A percentile compares a stretch with the other conserved stretches of the same genome.
Evolutionary conservation across 352 stramenopile genomes (phyloP).

Genomic region (Halophytophthora batemanensis): DNA sequence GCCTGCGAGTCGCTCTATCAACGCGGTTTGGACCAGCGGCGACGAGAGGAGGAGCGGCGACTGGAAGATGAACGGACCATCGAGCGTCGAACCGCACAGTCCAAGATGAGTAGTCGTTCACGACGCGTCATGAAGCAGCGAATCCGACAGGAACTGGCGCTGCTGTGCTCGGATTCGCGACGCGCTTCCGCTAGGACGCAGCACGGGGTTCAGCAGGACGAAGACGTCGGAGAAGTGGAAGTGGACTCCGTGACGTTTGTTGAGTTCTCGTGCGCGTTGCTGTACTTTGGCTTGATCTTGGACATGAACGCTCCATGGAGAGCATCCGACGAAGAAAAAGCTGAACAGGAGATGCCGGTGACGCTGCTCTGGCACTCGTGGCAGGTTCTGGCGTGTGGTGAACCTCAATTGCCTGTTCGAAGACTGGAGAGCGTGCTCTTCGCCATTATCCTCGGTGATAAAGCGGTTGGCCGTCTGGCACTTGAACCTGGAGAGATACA

Average conservation of each 20-base stretch:
- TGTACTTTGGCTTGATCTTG: slow-evolving; percentile 57
- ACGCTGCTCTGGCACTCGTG: slow-evolving; percentile 59
- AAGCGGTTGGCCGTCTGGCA: not conserved
- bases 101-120: too few relatives aligned
- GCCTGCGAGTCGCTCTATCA: slow-evolving; percentile 57
- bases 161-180: slow-evolving; percentile 29
- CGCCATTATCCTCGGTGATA: slow-evolving; percentile 19
- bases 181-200: slow-evolving; percentile 1
- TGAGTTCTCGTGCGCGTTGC: slow-evolving; percentile 53
- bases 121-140: slow-evolving; percentile 35
- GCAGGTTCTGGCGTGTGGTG: slow-evolving; percentile 21
- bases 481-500: slow-evolving; percentile 11
- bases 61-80: slow-evolving; percentile 36
- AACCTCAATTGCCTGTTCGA: slow-evolving; percentile 9
- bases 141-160: slow-evolving; percentile 30
- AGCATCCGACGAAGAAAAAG: slow-evolving; percentile 1
- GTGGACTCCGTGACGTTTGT: slow-evolving; percentile 28
- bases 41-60: slow-evolving; percentile 22
- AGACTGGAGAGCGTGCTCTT: slow-evolving; percentile 17
- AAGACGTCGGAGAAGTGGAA: not conserved
- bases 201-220: not conserved
- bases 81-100: too few relatives aligned
- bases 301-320: slow-evolving; percentile 33
- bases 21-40: slow-evolving; percentile 36
- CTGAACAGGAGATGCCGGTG: too few relatives aligned